These are phyloP conservation scores for Cordyceps tenuipes DNA, from an alignment of 2,329 filamentous ascomycete genomes.

Conservation along the genomic window DNA sequence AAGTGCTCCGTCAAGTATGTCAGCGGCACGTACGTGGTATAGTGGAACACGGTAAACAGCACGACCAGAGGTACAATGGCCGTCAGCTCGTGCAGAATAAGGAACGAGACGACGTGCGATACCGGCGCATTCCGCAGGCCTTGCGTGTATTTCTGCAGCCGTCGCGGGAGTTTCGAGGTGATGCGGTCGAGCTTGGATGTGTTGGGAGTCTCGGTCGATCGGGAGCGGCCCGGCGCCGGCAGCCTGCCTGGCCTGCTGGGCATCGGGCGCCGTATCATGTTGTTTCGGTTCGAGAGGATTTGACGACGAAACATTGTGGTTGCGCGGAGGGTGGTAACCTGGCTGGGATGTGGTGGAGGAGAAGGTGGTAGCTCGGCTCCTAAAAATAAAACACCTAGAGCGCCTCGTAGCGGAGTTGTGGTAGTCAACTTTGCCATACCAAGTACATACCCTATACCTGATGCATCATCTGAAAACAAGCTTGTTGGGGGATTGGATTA, in stretches of 20 bases:
- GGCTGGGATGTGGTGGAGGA: not conserved
- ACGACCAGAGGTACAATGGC: slow-evolving; percentile 72
- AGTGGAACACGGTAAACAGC: slow-evolving; percentile 72
- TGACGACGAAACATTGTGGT: slow-evolving; percentile 20
- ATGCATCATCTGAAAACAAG: not conserved
- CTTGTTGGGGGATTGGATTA: not conserved
- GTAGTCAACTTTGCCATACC: not conserved
- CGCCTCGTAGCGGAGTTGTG: too few relatives aligned
- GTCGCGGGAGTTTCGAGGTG: slow-evolving; percentile 50
- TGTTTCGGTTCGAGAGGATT: slow-evolving; percentile 17
- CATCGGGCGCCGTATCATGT: slow-evolving; percentile 11
- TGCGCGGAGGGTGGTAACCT: not conserved
- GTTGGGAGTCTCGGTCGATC: slow-evolving; percentile 22
- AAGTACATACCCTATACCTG: not conserved
- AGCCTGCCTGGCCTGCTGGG: not conserved
- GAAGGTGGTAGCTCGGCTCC: not conserved
- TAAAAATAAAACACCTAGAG: too few relatives aligned
- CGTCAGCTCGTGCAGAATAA: slow-evolving; percentile 86
- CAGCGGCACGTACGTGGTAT: slow-evolving; percentile 62
- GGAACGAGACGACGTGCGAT: slow-evolving; percentile 76
- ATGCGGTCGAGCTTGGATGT: slow-evolving; percentile 35
- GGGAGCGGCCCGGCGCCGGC: not conserved
- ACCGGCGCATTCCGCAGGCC: slow-evolving; percentile 68
- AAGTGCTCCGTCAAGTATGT: slow-evolving; percentile 41
- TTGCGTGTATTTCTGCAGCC: slow-evolving; percentile 59